Conservation (phyloP, 768 basidiomycete genomes). For the Boletus tomentosulus region DNA sequence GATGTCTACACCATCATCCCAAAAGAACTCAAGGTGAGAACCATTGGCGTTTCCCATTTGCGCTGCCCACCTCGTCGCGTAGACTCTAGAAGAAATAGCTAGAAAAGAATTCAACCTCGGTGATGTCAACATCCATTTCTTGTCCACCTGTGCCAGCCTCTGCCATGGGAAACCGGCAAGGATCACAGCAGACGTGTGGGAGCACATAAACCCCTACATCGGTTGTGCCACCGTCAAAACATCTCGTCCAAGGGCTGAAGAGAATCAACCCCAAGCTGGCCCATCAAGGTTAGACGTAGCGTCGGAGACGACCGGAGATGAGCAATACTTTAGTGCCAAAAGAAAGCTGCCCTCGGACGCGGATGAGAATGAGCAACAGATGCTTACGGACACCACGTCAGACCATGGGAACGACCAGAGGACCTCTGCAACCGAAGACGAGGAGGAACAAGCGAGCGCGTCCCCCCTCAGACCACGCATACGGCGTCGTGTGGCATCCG, state of each 20-base stretch:
- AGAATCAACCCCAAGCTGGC: constrained; percentile 2
- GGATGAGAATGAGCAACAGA: neutral
- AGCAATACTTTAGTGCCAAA: neutral
- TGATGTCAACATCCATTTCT: constrained; percentile 8
- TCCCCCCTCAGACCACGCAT: neutral
- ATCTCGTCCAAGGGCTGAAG: neutral
- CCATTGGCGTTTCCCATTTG: neutral
- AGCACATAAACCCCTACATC: constrained; percentile 13
- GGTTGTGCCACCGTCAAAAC: constrained; percentile 22
- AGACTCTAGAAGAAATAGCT: constrained; percentile 18
- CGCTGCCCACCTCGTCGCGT: neutral
- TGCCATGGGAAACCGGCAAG: constrained; percentile 18
- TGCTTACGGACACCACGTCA: neutral
- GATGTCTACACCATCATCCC: constrained; percentile 20
- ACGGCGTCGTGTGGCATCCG: constrained; percentile 7
- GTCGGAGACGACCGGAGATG: neutral
- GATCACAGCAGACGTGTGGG: constrained; percentile 22
- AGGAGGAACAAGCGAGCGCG: constrained; percentile 8
- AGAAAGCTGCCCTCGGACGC: neutral
- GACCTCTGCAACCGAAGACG: neutral
- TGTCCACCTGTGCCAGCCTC: constrained; percentile 20
- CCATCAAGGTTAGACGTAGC: neutral
- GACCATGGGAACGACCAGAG: constrained; percentile 4
- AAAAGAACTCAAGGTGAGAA: constrained; percentile 12
- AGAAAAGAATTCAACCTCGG: constrained; percentile 20